phyloP scores from a whole-genome alignment of 495 filamentous ascomycete genomes.

The Alectoria sarmentosa region DNA sequence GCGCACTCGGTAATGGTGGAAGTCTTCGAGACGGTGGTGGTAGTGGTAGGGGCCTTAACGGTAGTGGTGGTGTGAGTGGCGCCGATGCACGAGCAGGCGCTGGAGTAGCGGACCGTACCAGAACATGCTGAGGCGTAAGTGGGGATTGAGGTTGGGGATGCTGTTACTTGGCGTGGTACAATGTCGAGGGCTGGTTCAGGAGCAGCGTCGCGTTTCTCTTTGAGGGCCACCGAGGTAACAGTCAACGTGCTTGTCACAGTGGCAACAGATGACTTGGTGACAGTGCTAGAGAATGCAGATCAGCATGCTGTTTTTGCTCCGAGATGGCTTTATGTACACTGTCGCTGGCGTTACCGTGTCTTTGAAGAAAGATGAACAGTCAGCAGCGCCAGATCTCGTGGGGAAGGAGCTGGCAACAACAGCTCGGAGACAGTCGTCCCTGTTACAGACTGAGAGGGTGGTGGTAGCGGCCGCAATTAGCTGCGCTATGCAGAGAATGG shows the following conservation, averaged over 20 bases:
- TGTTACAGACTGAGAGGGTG: conserved; percentile 2
- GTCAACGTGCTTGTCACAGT: background rate
- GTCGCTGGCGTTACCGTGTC: conserved; percentile 1
- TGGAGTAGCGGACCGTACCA: conserved; percentile 22
- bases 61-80: conserved; percentile 16
- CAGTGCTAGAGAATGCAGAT: background rate
- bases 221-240: background rate
- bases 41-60: background rate
- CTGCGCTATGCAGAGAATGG: background rate
- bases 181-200: background rate
- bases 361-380: conserved; percentile 3
- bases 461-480: background rate
- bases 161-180: background rate
- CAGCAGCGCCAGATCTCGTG: conserved; percentile 1
- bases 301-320: background rate
- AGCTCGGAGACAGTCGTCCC: conserved; percentile 3
- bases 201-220: background rate
- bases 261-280: conserved; percentile 4
- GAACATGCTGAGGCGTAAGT: conserved; percentile 23
- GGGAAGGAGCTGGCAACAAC: conserved; percentile 3
- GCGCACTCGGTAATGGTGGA: background rate
- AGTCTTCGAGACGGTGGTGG: background rate
- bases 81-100: conserved; percentile 23
- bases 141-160: conserved; percentile 11
- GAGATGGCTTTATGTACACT: background rate